Conservation (phyloP, 106 monocot species). For the Iris macrosiphon region DNA sequence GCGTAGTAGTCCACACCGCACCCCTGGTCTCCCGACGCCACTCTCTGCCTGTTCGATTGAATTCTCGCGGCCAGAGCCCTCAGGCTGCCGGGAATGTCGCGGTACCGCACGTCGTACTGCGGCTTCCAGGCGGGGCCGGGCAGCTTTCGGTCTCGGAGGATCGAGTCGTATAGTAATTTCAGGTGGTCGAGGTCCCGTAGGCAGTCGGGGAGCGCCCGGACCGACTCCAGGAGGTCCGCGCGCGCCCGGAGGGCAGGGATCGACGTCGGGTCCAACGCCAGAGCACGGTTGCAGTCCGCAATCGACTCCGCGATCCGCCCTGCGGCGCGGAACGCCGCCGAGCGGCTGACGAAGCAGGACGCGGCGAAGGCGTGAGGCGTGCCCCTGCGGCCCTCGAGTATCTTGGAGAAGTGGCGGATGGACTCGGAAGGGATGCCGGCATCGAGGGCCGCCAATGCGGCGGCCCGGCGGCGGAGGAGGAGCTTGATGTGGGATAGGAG, state of each 20-base stretch:
- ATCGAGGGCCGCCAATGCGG: constrained; percentile 77
- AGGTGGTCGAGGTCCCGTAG: constrained; percentile 88
- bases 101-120: constrained; percentile 41
- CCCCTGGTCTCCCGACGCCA: constrained; percentile 45
- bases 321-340: constrained; percentile 49
- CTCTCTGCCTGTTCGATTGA: constrained; percentile 32
- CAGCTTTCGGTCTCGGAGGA: constrained; percentile 76
- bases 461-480: constrained; percentile 84
- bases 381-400: constrained; percentile 62
- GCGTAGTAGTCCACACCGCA: constrained; percentile 55
- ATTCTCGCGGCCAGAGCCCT: constrained; percentile 35
- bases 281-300: constrained; percentile 86
- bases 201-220: constrained; percentile 54
- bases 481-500: constrained; percentile 81
- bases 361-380: constrained; percentile 64
- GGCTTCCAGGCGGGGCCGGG: constrained; percentile 58
- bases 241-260: constrained; percentile 68
- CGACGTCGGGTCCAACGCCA: constrained; percentile 58
- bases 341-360: constrained; percentile 64
- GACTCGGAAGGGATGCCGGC: constrained; percentile 63
- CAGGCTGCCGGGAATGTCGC: constrained; percentile 55
- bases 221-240: constrained; percentile 50
- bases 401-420: constrained; percentile 82
- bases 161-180: constrained; percentile 81
- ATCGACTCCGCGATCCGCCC: constrained; percentile 66